Conservation (phyloP, 257 asterid species). For the Solanum pennellii region DNA sequence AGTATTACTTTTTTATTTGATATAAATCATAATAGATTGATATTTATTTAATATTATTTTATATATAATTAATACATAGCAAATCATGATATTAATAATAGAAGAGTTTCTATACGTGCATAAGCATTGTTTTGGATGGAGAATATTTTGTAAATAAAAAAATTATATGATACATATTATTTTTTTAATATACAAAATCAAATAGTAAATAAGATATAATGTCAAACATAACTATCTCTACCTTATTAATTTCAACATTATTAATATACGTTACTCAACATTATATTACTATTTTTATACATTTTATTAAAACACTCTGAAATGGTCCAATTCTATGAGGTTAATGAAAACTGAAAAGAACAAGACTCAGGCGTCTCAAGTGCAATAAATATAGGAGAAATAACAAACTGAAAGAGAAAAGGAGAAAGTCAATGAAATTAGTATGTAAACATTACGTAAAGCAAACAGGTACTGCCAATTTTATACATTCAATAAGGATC, state of each 20-base stretch:
- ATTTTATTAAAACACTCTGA: not conserved
- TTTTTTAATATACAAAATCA: not conserved
- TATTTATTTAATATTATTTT: too few species aligned
- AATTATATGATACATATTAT: too few species aligned
- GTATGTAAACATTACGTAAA: not conserved
- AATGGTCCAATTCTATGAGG: not conserved
- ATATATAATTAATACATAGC: too few species aligned
- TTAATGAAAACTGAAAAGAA: not conserved
- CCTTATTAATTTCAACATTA: not conserved
- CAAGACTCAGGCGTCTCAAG: not conserved
- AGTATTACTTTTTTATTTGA: not conserved
- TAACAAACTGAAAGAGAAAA: not conserved
- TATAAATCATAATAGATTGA: not conserved
- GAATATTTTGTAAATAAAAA: too few species aligned
- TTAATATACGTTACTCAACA: not conserved
- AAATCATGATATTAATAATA: too few species aligned
- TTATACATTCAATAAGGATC: not conserved
- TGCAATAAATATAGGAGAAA: not conserved
- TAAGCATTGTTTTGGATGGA: not conserved
- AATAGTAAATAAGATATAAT: not conserved
- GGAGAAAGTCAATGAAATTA: not conserved
- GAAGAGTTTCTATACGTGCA: not conserved
- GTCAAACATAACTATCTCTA: not conserved
- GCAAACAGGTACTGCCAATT: not conserved
- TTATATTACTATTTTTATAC: not conserved